A percentile compares a stretch with the other conserved stretches of the same genome.
These are phyloP conservation scores for Pseudozyma flocculosa DNA, from an alignment of 1,284 basidiomycete genomes.

Conservation along the genomic window DNA sequence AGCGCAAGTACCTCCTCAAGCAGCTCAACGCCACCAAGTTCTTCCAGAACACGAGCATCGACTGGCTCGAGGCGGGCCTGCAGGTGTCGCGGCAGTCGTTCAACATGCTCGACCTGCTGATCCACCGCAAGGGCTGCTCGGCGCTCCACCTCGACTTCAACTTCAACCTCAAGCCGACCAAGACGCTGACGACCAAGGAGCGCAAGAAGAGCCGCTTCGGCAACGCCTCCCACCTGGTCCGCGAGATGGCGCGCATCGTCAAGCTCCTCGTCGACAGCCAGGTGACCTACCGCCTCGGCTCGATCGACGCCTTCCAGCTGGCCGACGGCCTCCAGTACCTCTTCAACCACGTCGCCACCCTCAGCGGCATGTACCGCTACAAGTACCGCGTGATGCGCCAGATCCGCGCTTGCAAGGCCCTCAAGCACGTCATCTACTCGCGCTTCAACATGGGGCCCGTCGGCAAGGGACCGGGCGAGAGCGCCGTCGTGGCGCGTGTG, in stretches of 20 bases:
- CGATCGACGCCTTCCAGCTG: constrained; percentile 98
- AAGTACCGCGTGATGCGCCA: constrained; percentile 99
- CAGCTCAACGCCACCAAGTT: constrained; percentile 98
- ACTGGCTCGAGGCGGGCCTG: constrained; percentile 98
- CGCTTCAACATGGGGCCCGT: constrained; percentile 99
- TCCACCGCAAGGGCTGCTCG: constrained; percentile 98
- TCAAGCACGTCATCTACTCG: constrained; percentile 78
- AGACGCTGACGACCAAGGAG: constrained; percentile 98
- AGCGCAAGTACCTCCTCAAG: constrained; percentile 93
- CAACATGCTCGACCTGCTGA: constrained; percentile 98
- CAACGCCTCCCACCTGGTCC: constrained; percentile 95
- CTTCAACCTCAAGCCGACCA: constrained; percentile 95
- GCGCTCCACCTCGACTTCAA: constrained; percentile 92
- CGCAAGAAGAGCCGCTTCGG: constrained; percentile 99
- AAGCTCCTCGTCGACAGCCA: constrained; percentile 98
- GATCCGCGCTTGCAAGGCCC: constrained; percentile 98
- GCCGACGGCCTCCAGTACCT: constrained; percentile 98
- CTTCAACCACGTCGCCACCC: constrained; percentile 93
- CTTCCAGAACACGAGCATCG: constrained; percentile 95
- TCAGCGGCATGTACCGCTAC: constrained; percentile 97
- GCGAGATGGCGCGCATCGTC: constrained; percentile 93
- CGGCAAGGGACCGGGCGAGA: constrained; percentile 97
- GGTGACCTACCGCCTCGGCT: constrained; percentile 96
- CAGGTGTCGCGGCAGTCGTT: constrained; percentile 98
- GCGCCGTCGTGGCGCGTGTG: constrained; percentile 99